Percentiles rank a stretch among this genome's conserved stretches.
phyloP scores from a whole-genome alignment of 805 yeast species.

The Candida xiaguanensis region DNA sequence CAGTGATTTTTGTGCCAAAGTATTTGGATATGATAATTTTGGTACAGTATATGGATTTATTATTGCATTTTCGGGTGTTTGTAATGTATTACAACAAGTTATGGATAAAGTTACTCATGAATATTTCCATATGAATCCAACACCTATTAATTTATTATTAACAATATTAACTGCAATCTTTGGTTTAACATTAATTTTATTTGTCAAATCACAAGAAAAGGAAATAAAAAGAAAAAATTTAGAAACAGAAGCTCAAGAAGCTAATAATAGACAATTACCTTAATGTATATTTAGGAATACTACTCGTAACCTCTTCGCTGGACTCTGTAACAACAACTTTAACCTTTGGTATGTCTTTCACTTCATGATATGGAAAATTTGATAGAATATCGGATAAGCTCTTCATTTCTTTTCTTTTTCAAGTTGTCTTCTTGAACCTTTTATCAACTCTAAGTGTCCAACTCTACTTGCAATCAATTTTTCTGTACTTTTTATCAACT shows the following conservation, averaged over 20 bases:
- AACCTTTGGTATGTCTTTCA: not conserved
- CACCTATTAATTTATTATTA: constrained; percentile 64
- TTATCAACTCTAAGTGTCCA: constrained; percentile 87
- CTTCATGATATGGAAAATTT: constrained; percentile 12
- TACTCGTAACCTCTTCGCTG: not conserved
- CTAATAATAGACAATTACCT: constrained; percentile 47
- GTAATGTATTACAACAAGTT: constrained; percentile 66
- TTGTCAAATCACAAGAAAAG: constrained; percentile 39
- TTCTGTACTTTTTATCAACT: constrained; percentile 65
- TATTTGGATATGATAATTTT: constrained; percentile 88
- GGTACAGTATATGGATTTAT: constrained; percentile 89
- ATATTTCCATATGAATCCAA: constrained; percentile 68
- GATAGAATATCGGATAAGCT: constrained; percentile 13
- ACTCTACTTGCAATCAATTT: constrained; percentile 83
- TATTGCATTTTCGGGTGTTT: constrained; percentile 77
- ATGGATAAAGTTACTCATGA: constrained; percentile 72
- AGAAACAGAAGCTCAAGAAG: constrained; percentile 62
- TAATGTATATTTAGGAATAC: constrained; percentile 8
- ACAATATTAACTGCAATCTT: constrained; percentile 51
- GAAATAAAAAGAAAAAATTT: constrained; percentile 47
- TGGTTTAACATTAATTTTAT: constrained; percentile 43
- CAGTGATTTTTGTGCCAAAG: constrained; percentile 87
- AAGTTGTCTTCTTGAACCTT: constrained; percentile 82
- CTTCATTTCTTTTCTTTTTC: constrained; percentile 53
- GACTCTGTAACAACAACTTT: not conserved